Evolutionary conservation across 805 yeast genomes (phyloP).

Genomic region (Yarrowia sp.): DNA sequence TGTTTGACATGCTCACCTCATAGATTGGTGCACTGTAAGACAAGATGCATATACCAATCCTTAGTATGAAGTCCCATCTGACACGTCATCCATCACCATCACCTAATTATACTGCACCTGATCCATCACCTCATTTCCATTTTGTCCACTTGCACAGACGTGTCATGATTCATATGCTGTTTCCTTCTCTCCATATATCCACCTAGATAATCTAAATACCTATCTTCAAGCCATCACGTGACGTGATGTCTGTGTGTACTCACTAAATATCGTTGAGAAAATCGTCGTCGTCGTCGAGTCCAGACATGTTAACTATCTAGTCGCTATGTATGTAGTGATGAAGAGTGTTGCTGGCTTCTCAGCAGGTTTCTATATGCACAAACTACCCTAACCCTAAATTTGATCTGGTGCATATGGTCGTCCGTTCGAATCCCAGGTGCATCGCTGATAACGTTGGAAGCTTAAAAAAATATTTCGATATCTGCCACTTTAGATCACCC

Average conservation of each 20-base stretch:
- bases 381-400: background rate
- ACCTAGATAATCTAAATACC: slow-evolving; percentile 14
- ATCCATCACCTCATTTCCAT: too few species aligned
- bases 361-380: too few species aligned
- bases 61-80: too few species aligned
- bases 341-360: background rate
- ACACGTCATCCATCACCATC: background rate
- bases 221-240: background rate
- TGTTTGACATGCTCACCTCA: too few species aligned
- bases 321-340: background rate
- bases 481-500: background rate
- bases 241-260: too few species aligned
- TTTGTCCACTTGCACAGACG: too few species aligned
- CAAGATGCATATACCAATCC: too few species aligned
- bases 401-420: background rate
- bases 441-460: too few species aligned
- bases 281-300: slow-evolving; percentile 88
- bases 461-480: background rate
- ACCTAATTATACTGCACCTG: background rate
- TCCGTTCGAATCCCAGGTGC: background rate
- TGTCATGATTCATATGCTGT: too few species aligned
- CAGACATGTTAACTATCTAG: slow-evolving; percentile 47
- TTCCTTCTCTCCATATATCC: too few species aligned
- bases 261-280: slow-evolving; percentile 86
- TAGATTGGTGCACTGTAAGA: too few species aligned